A percentile compares a stretch with the other conserved stretches of the same genome.
These are phyloP conservation scores for Leishmania guyanensis DNA, from an alignment of 208 protist species.

Conservation along the genomic window DNA sequence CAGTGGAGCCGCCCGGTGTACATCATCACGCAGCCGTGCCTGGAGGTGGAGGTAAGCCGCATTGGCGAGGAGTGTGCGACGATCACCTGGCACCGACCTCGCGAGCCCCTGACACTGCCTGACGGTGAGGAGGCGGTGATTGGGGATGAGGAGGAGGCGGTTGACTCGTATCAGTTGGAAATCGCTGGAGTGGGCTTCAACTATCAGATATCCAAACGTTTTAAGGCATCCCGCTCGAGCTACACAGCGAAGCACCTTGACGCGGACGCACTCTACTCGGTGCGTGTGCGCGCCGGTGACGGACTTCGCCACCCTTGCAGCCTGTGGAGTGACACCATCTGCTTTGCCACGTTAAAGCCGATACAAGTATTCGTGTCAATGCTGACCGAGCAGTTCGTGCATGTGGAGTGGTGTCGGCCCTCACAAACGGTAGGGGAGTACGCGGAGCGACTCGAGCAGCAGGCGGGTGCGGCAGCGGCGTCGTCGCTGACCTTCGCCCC, in stretches of 20 bases:
- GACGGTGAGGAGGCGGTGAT: conserved; percentile 61
- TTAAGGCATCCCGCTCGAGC: conserved; percentile 68
- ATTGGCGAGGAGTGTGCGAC: conserved; percentile 87
- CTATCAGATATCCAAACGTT: conserved; percentile 73
- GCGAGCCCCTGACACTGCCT: conserved; percentile 50
- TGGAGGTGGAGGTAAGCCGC: conserved; percentile 57
- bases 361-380: conserved; percentile 48
- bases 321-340: conserved; percentile 71
- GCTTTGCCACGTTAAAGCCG: conserved; percentile 87
- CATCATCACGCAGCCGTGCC: conserved; percentile 80
- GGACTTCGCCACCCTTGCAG: conserved; percentile 52
- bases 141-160: conserved; percentile 46
- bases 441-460: conserved; percentile 38
- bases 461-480: conserved; percentile 7
- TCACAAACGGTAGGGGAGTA: conserved; percentile 70
- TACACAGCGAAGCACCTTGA: conserved; percentile 82
- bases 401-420: conserved; percentile 79
- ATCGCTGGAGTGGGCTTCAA: conserved; percentile 60
- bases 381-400: conserved; percentile 77
- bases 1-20: conserved; percentile 79
- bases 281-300: conserved; percentile 73
- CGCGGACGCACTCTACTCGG: conserved; percentile 76
- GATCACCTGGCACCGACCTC: conserved; percentile 71
- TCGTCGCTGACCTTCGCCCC: not conserved
- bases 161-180: conserved; percentile 82